Base-by-base conservation (phyloP, 2,329 filamentous ascomycete genomes). In the Aaosphaeria arxii region DNA sequence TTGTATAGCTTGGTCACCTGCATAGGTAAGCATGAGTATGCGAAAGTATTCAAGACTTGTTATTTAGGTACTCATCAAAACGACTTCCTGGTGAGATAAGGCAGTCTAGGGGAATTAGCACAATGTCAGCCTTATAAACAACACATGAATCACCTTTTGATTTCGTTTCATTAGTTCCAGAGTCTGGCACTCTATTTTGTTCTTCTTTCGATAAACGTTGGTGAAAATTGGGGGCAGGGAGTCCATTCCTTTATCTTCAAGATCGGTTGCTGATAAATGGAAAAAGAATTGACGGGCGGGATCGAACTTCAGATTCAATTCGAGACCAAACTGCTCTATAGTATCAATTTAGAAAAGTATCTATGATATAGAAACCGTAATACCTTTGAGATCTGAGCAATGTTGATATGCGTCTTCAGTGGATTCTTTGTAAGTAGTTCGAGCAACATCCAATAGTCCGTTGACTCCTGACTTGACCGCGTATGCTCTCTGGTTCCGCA, bases 401-500 rank as follows among this genome's bases (percentile, higher is more conserved):
- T 92, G 82, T 44, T 86, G 78, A 56, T 87, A 81, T 4, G 89
- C 82, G 66, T 96, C 89, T 43, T 87, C 82, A 5, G 86, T 94
- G 1, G 87, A 84, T 66, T 97, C 92, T 59, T 94, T 95, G 71
- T 94, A 96, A 0, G 89, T 90, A 60, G 91, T 87, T 5, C 91
- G 82, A 32, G 90, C 89, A 35, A 96, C 88, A 70, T 96, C 92
- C 4, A 97, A 81, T 48, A 96, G 80, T 2, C 89, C 89, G 58
- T 89, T 91, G 39, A 94, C 84, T 0, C 89, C 89, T 41, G 89
- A 84, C 80, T 87, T 94, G 31, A 97, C 86, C 24, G 92, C 92
- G 72, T 95, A 96, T 1, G 87, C 89, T 53, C 92, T 80, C 64
- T 97, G 92, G 52, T 96, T 95, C 11, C 91, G 82, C 48, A 96